Evolutionary conservation across 2,329 filamentous ascomycete genomes (phyloP), one percentile per base, ranked within the genome.

Genomic region (Basipetospora chlamydospora): DNA sequence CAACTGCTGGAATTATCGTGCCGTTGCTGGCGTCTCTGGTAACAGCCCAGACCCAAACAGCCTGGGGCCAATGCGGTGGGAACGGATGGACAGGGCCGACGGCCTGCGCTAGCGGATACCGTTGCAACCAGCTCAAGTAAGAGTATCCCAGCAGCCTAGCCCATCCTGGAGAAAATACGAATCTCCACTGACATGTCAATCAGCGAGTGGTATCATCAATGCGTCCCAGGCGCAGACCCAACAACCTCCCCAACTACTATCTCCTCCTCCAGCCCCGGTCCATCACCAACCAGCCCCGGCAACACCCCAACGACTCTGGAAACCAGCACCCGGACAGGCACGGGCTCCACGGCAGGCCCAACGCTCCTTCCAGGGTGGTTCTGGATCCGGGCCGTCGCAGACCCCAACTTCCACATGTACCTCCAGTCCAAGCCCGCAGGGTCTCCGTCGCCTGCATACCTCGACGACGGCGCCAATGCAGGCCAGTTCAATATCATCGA

Each of bases 371-470:
- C 45, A 3, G 68, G 66, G 1, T 69, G 66, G 49, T 64, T 63
- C 52, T 72, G 68, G 67, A 67, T 76, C 44, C 66, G 71, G 6
- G 69, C 65, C 0, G 70, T 75, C 2, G 64, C 59, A 20, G 50
- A 61, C 1, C 71, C 71, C 26, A 74, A 75, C 52, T 75, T 63
- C 50, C 66, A 69, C 54, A 64, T 61, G 42, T 70, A 70, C 47
- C 56, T 70, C 3, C 65, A 70, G 52, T 64, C 64, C 7, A 53
- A 55, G 25, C 59, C 63, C 2, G 48, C 57, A 33, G 56, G 58
- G 41, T 42, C 57, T 0, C 51, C 65, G 1, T 65, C 66, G 8
- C 52, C 56, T 18, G 70, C 70, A 2, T 54, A 72, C 20, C 58
- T 76, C 38, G 62, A 61, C 32, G 59, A 57, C 41, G 60, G 64